Percentiles rank a stretch among this genome's conserved stretches.
Conservation (phyloP, 1,139 yeast genomes). For the Geotrichum macrosporum region DNA sequence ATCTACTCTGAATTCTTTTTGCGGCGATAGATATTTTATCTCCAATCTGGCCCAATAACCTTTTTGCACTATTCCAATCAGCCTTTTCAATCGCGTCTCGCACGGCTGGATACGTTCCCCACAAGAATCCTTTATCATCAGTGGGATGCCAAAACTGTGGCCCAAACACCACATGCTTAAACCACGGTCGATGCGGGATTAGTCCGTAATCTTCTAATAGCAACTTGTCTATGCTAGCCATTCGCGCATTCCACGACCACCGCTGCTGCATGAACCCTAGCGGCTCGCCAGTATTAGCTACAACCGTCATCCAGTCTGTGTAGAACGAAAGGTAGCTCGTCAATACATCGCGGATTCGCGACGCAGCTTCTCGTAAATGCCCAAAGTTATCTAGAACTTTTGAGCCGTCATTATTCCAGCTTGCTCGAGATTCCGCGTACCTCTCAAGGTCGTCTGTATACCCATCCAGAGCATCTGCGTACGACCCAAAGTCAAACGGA, state of each 20-base stretch:
- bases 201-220: conserved; percentile 43
- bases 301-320: conserved; percentile 51
- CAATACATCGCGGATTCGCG: conserved; percentile 29
- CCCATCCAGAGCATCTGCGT: conserved; percentile 45
- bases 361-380: conserved; percentile 29
- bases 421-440: conserved; percentile 37
- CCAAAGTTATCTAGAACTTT: conserved; percentile 25
- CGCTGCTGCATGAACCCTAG: conserved; percentile 64
- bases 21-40: background rate
- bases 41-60: conserved; percentile 1
- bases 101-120: conserved; percentile 72
- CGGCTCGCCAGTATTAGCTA: conserved; percentile 50
- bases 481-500: conserved; percentile 58
- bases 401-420: conserved; percentile 16
- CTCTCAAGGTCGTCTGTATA: conserved; percentile 49
- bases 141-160: conserved; percentile 60
- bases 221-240: conserved; percentile 54
- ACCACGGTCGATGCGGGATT: conserved; percentile 57
- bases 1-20: background rate
- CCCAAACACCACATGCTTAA: conserved; percentile 65
- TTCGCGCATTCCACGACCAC: conserved; percentile 73
- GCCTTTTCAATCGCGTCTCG: conserved; percentile 56
- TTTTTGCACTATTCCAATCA: conserved; percentile 55
- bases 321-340: conserved; percentile 44
- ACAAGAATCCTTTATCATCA: conserved; percentile 41